Base-by-base conservation (phyloP, 305 asterid species). In the Fraxinus ornus region DNA sequence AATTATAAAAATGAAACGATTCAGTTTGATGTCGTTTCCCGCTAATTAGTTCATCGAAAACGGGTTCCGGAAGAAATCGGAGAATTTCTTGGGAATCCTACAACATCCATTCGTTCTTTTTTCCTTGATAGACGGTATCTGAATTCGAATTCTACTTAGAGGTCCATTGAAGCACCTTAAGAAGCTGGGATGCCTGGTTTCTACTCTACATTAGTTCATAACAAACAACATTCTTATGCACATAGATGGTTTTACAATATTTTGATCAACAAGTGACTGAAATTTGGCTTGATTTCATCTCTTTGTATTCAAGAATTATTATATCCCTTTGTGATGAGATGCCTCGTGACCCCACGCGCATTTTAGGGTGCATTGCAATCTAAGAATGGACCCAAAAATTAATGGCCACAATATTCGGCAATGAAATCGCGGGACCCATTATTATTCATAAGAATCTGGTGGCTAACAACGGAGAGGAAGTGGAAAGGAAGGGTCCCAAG, bases 371-470 rank as follows among this genome's bases (percentile, higher is more conserved):
- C 73, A 24, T 26, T 62, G 30, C 10, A 62, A 26, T 24, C 19
- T 12, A 66, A 66, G 74, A 66, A 66, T 66, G 74, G 74, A 66
- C 74, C 74, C 36, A 26, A 12, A 66, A 66, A 66, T 66, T 66
- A 66, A 66, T 66, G 74, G 36, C 74, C 74, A 28, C 30, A 66
- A 66, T 66, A 26, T 66, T 66, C 37, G 74, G 74, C 10, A 66
- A 66, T 26, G 74, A 26, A 36, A 66, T 28, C 19, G 13, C 33
- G 74, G 74, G 74, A 28, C 74, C 74, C 74, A 28, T 66, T 66
- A 66, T 26, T 66, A 66, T 66, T 66, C 74, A 26, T 66, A 13
- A 66, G 74, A 66, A 66, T 66, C 74, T n/a, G n/a, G n/a, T 66
- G 73, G 73, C 73, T 26, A 66, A 26, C 10, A 28, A 28, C 30